phyloP scores from a whole-genome alignment of 495 filamentous ascomycete genomes.

The Echria macrotheca region DNA sequence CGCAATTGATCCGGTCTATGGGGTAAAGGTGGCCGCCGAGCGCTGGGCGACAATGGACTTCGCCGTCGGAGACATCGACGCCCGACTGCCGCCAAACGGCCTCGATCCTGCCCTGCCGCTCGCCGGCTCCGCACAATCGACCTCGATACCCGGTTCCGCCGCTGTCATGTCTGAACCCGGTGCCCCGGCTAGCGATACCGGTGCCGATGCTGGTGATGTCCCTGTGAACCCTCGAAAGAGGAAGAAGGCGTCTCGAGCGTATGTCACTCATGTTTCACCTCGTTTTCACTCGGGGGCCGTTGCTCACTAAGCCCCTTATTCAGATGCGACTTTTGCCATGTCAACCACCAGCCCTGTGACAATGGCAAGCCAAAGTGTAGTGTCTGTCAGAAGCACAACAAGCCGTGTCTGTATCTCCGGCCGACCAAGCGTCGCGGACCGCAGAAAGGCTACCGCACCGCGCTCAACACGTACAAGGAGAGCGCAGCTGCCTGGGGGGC shows the following conservation, averaged over 20 bases:
- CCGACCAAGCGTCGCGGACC: slow-evolving; percentile 35
- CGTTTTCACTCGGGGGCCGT: not conserved
- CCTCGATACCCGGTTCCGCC: not conserved
- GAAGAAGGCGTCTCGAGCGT: slow-evolving; percentile 36
- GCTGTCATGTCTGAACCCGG: slow-evolving; percentile 4
- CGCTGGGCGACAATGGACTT: too few relatives aligned
- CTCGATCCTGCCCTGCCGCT: too few relatives aligned
- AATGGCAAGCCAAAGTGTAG: slow-evolving; percentile 33
- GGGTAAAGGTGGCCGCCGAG: slow-evolving; percentile 3
- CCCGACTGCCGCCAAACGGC: slow-evolving; percentile 6
- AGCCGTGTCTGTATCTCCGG: slow-evolving; percentile 31
- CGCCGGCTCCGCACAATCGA: not conserved
- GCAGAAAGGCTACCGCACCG: slow-evolving; percentile 33
- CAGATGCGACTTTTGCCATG: slow-evolving; percentile 36
- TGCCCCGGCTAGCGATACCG: slow-evolving; percentile 20
- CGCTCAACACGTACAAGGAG: slow-evolving; percentile 37
- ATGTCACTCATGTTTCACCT: slow-evolving; percentile 8
- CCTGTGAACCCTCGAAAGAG: slow-evolving; percentile 32
- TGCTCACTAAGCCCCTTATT: not conserved
- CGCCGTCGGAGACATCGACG: not conserved
- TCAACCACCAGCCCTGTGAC: slow-evolving; percentile 37
- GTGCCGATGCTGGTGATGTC: slow-evolving; percentile 26
- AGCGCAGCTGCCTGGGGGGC: slow-evolving; percentile 36
- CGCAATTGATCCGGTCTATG: slow-evolving; percentile 7
- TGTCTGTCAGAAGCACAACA: slow-evolving; percentile 33